phyloP scores from a whole-genome alignment of 2,329 filamentous ascomycete genomes.

The Septoria petroselini region DNA sequence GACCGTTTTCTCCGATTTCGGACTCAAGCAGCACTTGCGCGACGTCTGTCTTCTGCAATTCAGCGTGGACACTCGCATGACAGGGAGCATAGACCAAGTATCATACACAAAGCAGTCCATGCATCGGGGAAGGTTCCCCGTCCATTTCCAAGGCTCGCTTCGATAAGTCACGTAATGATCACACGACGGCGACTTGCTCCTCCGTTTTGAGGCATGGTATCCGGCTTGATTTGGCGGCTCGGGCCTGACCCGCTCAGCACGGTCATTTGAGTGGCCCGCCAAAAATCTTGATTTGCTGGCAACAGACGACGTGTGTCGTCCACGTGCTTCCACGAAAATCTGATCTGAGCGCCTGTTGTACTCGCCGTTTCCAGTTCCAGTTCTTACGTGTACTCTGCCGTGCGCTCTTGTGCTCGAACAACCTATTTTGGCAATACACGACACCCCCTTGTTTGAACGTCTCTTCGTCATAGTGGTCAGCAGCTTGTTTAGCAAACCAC shows the following conservation, averaged over 20 bases:
- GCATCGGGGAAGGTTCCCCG: no score
- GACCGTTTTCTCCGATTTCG: no score
- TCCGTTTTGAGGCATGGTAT: not conserved
- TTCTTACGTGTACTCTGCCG: conserved; percentile 2
- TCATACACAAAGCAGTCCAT: not conserved
- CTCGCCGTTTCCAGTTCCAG: conserved; percentile 2
- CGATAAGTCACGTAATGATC: conserved; percentile 4
- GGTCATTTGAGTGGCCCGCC: not conserved
- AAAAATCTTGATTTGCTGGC: conserved; percentile 1
- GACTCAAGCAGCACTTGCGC: no score
- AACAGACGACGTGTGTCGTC: no score
- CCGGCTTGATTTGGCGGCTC: not conserved
- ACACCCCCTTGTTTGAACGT: conserved; percentile 5
- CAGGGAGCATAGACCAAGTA: not conserved
- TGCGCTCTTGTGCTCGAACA: not conserved
- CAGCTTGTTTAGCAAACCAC: not conserved
- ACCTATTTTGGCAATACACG: not conserved
- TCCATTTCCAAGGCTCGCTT: no score
- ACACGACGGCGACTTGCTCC: not conserved
- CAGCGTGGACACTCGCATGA: not conserved
- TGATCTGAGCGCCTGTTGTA: conserved; percentile 1
- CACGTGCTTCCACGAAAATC: no score
- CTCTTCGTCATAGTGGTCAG: not conserved
- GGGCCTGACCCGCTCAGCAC: no score
- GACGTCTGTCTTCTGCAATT: no score